Evolutionary conservation across 345 rosid genomes (phyloP), one percentile per base, ranked within the genome.

Genomic region (Hibiscus mutabilis): DNA sequence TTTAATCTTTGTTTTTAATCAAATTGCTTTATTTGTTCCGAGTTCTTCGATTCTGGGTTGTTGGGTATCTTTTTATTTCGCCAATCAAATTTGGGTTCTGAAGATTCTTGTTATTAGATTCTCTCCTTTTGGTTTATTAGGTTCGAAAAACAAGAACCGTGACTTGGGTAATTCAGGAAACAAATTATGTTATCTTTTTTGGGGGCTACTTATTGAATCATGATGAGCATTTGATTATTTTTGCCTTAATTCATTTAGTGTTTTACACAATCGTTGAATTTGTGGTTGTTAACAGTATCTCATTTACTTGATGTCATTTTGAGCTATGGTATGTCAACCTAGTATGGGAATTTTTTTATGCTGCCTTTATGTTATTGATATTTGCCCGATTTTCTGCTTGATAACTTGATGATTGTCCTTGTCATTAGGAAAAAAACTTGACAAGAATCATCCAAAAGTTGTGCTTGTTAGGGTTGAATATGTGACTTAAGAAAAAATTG

Each of bases 111-210:
- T 21, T 21, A 8, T 24, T 47, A 3, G 37, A 47, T 58, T 0
- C 0, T 25, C 27, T 66, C 25, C 27, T 67, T 67, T 27, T 27
- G 57, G 42, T 49, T 49, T 47, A 16, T 27, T 67, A 27, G 70
- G 57, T 27, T 67, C 70, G 4, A 35, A 3, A 66, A 27, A 49
- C 42, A 4, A 16, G 52, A 8, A 1, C 13, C 29, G 14, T 16
- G 29, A 21, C 40, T 68, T 68, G 72, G 72, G 47, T n/a, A 51
- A 29, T 18, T 46, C n/a, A 10, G 61, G 60, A 68, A 52, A n/a
- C 60, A 31, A 31, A 29, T 19, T n/a, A n/a, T 14, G 21, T 65
- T 65, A 21, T 57, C 14, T 24, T 57, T 22, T 53, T 8, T 53
- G 13, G 4, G 12, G 5, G 33, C 55, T 65, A 65, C 55, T 44